Percentiles rank a stretch among this genome's conserved stretches.
These are phyloP conservation scores for Tetradesmus lagerheimii DNA, from an alignment of 139 green algal species.

Conservation along the genomic window DNA sequence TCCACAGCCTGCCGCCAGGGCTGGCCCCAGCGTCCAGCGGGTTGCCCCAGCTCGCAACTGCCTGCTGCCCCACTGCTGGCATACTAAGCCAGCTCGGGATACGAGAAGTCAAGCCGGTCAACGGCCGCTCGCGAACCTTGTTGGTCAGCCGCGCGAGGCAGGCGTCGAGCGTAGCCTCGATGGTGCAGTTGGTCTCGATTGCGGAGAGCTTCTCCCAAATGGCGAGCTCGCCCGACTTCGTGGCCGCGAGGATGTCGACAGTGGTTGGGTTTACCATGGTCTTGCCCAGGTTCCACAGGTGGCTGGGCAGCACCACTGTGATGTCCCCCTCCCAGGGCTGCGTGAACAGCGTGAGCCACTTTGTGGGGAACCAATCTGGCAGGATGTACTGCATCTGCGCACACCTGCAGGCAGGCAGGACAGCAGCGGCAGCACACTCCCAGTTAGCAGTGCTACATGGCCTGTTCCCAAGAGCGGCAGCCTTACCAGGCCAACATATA, in stretches of 20 bases:
- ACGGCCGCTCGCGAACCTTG: constrained; percentile 43
- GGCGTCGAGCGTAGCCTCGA: constrained; percentile 90
- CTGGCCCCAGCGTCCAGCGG: constrained; percentile 24
- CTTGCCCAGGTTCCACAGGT: constrained; percentile 77
- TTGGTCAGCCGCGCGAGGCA: constrained; percentile 78
- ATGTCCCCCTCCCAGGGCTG: constrained; percentile 96
- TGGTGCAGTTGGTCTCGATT: constrained; percentile 93
- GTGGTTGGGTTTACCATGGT: constrained; percentile 83
- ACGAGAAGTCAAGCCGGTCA: constrained; percentile 37
- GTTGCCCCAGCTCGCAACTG: constrained; percentile 39
- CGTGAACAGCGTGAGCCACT: constrained; percentile 82
- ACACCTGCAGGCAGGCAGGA: constrained; percentile 65
- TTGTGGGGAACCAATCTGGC: constrained; percentile 72
- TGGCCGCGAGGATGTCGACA: constrained; percentile 61
- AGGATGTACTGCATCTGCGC: constrained; percentile 81
- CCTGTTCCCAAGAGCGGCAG: background rate
- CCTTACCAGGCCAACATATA: too few species aligned
- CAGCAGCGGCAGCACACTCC: background rate
- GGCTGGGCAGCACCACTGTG: constrained; percentile 87
- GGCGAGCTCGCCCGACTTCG: constrained; percentile 78
- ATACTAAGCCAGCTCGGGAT: constrained; percentile 73
- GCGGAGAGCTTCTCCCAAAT: constrained; percentile 91
- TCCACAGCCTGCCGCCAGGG: constrained; percentile 1
- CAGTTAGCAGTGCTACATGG: background rate
- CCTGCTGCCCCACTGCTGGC: constrained; percentile 44